Evolutionary conservation across 225 moss, liverwort and hornwort species (phyloP), one percentile per base, ranked within the genome.

Genomic region (Bryum argenteum): DNA sequence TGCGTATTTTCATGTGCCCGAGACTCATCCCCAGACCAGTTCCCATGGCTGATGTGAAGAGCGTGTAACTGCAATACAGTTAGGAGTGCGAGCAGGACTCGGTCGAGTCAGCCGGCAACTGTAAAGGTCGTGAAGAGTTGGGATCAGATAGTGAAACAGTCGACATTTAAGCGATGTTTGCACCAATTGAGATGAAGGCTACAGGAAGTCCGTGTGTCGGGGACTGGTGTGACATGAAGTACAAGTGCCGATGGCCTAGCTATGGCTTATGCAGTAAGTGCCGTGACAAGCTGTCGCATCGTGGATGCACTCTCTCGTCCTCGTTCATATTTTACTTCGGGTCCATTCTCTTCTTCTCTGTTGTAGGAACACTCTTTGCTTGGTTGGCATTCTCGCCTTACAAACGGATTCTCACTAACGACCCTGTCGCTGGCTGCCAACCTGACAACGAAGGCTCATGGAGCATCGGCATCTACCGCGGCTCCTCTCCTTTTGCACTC

Each of bases 381-480:
- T 93, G 93, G 91, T 66, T 96, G 33, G 72, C 80, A 24, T 79
- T 96, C 57, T 82, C 96, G 75, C 96, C 96, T 13, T 93, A 88
- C 73, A 78, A 89, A 78, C 93, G 86, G 70, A 63, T 65, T 47
- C 54, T 78, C 11, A 74, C 43, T 54, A 54, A 26, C 8, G 75
- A 58, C 23, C 50, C 58, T 5, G 90, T 75, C 48, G 33, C 63
- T 42, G 90, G 96, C 70, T 96, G 96, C 73, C 91, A 84, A 70
- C 88, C 85, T 10, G 96, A 96, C 78, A 87, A 93, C 63, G 96
- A 96, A 79, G 96, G 96, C 54, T 96, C 96, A 43, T 96, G 96
- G 96, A 85, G 91, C 70, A 91, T 96, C 48, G 96, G 96, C 11
- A 71, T 96, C 22, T 96, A 89, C 72, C 85, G 85, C 19, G 96